Evolutionary conservation across 352 stramenopile species (phyloP).

Genomic region (Phytopythium ostracodes): DNA sequence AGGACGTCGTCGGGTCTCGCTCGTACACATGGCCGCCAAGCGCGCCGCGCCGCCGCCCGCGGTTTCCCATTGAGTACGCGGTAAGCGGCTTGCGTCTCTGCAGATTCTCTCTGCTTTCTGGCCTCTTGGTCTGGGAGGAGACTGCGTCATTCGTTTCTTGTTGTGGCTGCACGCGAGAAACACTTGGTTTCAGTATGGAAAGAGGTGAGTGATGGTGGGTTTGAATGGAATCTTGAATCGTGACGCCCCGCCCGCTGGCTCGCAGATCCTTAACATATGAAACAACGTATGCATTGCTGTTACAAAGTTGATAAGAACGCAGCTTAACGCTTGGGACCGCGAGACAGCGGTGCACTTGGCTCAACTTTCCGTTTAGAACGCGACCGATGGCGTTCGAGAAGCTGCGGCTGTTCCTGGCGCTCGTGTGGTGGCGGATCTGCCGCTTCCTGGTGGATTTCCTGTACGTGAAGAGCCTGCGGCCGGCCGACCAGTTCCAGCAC

Average conservation of each 20-base stretch:
- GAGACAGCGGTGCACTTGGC: background rate
- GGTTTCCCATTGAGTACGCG: conserved; percentile 49
- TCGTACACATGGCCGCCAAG: conserved; percentile 21
- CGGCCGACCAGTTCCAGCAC: conserved; percentile 64
- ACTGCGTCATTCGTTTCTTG: background rate
- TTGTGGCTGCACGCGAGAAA: background rate
- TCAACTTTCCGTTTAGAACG: background rate
- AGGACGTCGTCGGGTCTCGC: conserved; percentile 13
- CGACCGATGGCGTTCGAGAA: conserved; percentile 24
- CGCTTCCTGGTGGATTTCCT: conserved; percentile 38
- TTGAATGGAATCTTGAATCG: background rate
- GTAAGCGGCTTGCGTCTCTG: background rate
- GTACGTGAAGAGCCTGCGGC: conserved; percentile 42
- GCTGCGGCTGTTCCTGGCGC: conserved; percentile 49
- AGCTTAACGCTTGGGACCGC: too few relatives aligned
- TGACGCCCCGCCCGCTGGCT: too few relatives aligned
- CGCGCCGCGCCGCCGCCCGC: conserved; percentile 35
- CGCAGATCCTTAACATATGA: too few relatives aligned
- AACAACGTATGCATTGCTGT: too few relatives aligned
- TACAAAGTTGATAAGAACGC: too few relatives aligned
- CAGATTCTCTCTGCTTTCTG: background rate
- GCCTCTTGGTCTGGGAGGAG: background rate
- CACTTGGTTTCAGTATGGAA: background rate
- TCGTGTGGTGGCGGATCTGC: conserved; percentile 72
- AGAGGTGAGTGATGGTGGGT: background rate